These are phyloP conservation scores for Cutaneotrichosporon curvatum DNA, from an alignment of 1,284 basidiomycete species.

Conservation along the genomic window DNA sequence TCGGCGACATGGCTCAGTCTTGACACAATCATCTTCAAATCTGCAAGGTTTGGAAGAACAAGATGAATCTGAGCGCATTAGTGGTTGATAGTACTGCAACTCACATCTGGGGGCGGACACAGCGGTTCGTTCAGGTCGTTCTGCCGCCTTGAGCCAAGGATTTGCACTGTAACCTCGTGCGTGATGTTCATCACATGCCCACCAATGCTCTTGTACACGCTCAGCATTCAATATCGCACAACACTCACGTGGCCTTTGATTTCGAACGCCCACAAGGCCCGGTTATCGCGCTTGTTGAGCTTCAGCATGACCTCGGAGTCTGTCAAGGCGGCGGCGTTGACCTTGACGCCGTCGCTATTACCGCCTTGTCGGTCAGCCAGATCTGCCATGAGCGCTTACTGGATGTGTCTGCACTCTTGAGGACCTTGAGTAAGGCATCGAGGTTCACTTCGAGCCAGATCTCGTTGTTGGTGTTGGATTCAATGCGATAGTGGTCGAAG, in stretches of 20 bases:
- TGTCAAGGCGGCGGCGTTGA: slow-evolving; percentile 13
- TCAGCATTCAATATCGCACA: background rate
- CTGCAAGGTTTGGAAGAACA: slow-evolving; percentile 66
- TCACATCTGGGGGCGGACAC: slow-evolving; percentile 80
- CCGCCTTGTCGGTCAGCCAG: slow-evolving; percentile 2
- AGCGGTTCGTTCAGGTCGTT: slow-evolving; percentile 68
- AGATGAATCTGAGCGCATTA: slow-evolving; percentile 61
- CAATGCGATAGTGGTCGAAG: slow-evolving; percentile 75
- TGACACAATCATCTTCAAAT: slow-evolving; percentile 71
- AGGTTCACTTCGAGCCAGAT: slow-evolving; percentile 61
- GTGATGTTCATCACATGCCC: slow-evolving; percentile 35
- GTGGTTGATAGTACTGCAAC: slow-evolving; percentile 18
- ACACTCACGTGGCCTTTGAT: slow-evolving; percentile 20
- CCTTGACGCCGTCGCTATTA: slow-evolving; percentile 1
- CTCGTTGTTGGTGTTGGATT: slow-evolving; percentile 71
- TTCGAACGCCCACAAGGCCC: slow-evolving; percentile 41
- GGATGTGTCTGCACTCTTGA: slow-evolving; percentile 48
- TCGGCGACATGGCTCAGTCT: slow-evolving; percentile 67
- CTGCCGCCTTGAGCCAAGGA: slow-evolving; percentile 66
- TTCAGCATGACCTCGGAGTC: slow-evolving; percentile 68
- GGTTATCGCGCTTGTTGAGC: slow-evolving; percentile 47
- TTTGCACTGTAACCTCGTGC: slow-evolving; percentile 50
- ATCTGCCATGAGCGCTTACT: slow-evolving; percentile 16
- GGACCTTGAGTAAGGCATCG: slow-evolving; percentile 67
- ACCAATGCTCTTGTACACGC: slow-evolving; percentile 16